A percentile compares a stretch with the other conserved stretches of the same genome.
phyloP scores from a whole-genome alignment of 164 flowering plant species.

The Macadamia integrifolia region DNA sequence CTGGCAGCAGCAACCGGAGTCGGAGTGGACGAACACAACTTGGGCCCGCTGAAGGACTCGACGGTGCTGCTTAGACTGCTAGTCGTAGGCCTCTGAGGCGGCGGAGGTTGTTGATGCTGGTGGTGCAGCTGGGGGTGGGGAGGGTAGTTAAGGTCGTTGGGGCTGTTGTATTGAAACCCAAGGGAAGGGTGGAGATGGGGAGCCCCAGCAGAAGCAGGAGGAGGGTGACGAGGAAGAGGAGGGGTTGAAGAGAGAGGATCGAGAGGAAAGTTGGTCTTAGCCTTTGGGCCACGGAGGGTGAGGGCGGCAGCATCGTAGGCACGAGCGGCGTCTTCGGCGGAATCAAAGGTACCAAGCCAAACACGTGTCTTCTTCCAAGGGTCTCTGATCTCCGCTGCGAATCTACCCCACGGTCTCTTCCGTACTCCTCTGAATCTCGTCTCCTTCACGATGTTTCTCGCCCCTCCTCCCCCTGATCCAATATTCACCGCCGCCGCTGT shows the following conservation, averaged over 20 bases:
- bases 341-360: constrained; percentile 84
- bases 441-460: constrained; percentile 19
- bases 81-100: constrained; percentile 47
- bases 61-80: constrained; percentile 79
- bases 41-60: constrained; percentile 74
- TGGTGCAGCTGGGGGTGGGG: background rate
- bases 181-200: constrained; percentile 1
- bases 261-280: constrained; percentile 64
- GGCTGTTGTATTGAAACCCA: constrained; percentile 2
- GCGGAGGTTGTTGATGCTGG: constrained; percentile 15
- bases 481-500: constrained; percentile 1
- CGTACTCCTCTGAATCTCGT: constrained; percentile 61
- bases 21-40: constrained; percentile 13
- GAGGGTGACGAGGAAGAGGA: background rate
- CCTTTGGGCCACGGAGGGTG: constrained; percentile 68
- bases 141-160: constrained; percentile 5
- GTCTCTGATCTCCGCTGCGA: constrained; percentile 81
- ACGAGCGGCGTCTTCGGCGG: constrained; percentile 72
- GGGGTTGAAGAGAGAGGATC: background rate
- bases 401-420: constrained; percentile 81
- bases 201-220: background rate
- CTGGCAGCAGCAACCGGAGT: constrained; percentile 5
- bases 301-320: constrained; percentile 81
- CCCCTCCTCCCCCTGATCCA: constrained; percentile 8
- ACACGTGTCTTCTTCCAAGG: constrained; percentile 75